phyloP scores from a whole-genome alignment of 164 flowering plant species.

The Amborella trichopoda region DNA sequence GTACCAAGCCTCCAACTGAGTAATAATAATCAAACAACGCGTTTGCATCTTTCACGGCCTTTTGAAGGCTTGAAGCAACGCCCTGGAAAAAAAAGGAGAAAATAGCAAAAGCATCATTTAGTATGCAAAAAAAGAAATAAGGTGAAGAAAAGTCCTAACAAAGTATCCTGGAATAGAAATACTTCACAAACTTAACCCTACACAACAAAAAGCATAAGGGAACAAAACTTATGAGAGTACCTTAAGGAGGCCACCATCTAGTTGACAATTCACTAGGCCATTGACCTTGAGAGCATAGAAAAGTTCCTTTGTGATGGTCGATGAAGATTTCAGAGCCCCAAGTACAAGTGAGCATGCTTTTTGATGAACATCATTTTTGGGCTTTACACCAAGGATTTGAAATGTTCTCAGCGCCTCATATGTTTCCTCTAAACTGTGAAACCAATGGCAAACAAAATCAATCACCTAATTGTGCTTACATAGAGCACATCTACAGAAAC shows the following conservation, averaged over 20 bases:
- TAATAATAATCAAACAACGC: conserved; percentile 69
- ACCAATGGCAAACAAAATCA: conserved; percentile 3
- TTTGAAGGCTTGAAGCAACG: conserved; percentile 41
- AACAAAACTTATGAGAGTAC: conserved; percentile 21
- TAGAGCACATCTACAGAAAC: not conserved
- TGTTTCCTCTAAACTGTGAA: conserved; percentile 65
- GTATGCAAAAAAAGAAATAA: not conserved
- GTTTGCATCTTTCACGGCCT: conserved; percentile 40
- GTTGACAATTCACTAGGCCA: conserved; percentile 45
- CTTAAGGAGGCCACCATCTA: conserved; percentile 35
- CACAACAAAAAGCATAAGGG: not conserved
- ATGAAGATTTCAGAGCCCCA: conserved; percentile 36
- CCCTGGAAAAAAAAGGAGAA: conserved; percentile 26
- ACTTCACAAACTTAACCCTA: not conserved
- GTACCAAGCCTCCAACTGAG: conserved; percentile 56
- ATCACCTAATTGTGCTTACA: not conserved
- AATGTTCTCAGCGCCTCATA: conserved; percentile 70
- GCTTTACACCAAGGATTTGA: conserved; percentile 63
- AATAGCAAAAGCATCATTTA: not conserved
- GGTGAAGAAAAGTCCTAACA: not conserved
- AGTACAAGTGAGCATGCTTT: conserved; percentile 35
- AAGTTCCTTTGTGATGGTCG: conserved; percentile 44
- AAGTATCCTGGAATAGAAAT: not conserved
- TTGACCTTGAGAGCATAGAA: conserved; percentile 57
- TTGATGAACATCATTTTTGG: conserved; percentile 23